phyloP scores from a whole-genome alignment of 176 grass and related monocot species.

The Juncus inflexus region DNA sequence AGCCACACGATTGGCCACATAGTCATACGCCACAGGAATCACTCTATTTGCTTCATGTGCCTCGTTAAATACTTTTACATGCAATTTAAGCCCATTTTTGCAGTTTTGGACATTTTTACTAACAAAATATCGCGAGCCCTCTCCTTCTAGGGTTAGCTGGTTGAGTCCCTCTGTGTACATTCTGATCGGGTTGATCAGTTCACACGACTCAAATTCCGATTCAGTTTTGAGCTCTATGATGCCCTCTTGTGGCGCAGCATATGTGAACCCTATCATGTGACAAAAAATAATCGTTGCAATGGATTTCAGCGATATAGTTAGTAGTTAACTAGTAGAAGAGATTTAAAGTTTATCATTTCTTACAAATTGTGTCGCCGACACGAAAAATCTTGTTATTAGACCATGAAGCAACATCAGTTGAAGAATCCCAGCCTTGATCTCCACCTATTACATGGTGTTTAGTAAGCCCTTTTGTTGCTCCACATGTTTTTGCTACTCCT shows the following conservation, averaged over 20 bases:
- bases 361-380: conserved; percentile 36
- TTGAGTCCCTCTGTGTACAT: conserved; percentile 45
- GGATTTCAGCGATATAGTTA: no score
- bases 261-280: conserved; percentile 34
- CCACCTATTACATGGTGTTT: conserved; percentile 48
- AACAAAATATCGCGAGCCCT: conserved; percentile 46
- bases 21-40: background rate
- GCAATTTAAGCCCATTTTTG: conserved; percentile 46
- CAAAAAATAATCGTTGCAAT: background rate
- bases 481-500: background rate
- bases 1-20: background rate
- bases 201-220: conserved; percentile 28
- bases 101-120: conserved; percentile 33
- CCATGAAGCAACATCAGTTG: conserved; percentile 37
- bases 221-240: conserved; percentile 31
- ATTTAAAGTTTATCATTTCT: background rate
- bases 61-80: conserved; percentile 29
- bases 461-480: background rate
- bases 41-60: background rate
- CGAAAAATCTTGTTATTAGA: conserved; percentile 21
- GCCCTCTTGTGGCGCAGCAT: conserved; percentile 20
- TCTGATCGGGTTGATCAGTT: conserved; percentile 26
- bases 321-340: no score
- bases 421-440: conserved; percentile 37
- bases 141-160: conserved; percentile 24